These are phyloP conservation scores for Castanea sativa DNA, from an alignment of 306 rosid genomes.

Conservation along the genomic window DNA sequence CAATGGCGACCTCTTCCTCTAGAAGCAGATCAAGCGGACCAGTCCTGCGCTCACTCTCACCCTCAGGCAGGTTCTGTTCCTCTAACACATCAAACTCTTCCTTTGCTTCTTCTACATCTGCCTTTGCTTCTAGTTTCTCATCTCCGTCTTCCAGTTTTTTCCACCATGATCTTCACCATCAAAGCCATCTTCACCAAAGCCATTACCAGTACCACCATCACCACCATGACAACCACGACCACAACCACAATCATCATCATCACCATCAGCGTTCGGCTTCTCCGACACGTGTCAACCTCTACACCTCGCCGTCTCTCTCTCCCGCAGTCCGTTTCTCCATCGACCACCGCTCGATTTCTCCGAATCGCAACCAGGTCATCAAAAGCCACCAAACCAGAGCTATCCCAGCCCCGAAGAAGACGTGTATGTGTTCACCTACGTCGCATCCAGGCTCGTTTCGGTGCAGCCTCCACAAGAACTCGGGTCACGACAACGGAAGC, in stretches of 20 bases:
- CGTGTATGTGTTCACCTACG: slow-evolving; percentile 96
- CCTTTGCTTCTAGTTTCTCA: slow-evolving; percentile 72
- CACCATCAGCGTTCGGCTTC: slow-evolving; percentile 65
- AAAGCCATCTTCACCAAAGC: background rate
- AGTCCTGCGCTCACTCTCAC: slow-evolving; percentile 68
- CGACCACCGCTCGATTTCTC: slow-evolving; percentile 72
- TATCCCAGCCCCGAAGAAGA: slow-evolving; percentile 51
- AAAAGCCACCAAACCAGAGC: slow-evolving; percentile 48
- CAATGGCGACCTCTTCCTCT: slow-evolving; percentile 62
- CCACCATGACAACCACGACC: slow-evolving; percentile 1
- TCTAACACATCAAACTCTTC: slow-evolving; percentile 44
- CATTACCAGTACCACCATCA: background rate
- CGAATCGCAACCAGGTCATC: slow-evolving; percentile 60
- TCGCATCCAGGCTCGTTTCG: slow-evolving; percentile 89
- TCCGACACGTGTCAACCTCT: slow-evolving; percentile 84
- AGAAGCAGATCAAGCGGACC: slow-evolving; percentile 68
- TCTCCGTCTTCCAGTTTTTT: slow-evolving; percentile 50
- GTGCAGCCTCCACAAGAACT: slow-evolving; percentile 80
- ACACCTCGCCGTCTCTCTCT: slow-evolving; percentile 31
- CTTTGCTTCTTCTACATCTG: slow-evolving; percentile 46
- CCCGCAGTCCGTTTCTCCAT: slow-evolving; percentile 72
- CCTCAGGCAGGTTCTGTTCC: slow-evolving; percentile 63
- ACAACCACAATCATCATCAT: slow-evolving; percentile 16
- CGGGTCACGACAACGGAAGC: slow-evolving; percentile 3
- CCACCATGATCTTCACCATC: slow-evolving; percentile 23